Base-by-base conservation (phyloP, 495 filamentous ascomycete species). In the Penicillium canescens region DNA sequence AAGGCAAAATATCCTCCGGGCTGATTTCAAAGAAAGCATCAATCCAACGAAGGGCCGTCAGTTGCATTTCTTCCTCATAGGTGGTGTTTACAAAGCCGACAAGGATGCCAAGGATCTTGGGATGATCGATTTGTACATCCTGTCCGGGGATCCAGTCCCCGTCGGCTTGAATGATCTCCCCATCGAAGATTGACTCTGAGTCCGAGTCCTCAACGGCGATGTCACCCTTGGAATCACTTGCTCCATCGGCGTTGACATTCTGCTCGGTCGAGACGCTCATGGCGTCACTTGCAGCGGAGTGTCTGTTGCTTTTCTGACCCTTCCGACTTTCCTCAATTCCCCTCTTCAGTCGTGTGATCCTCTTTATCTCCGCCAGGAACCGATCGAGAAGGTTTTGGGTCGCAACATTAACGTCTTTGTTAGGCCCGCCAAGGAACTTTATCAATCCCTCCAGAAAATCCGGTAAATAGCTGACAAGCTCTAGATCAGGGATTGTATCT, bases 111-210 rank as follows among this genome's bases (percentile, higher is more conserved):
- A 99, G 72, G 36, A 98, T 94, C 61, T 86, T 91, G 48, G 89
- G 86, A 70, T 96, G 86, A 70, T 98, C 93, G 46, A 99, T 89
- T 48, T 94, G 87, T 4, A 98, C 91, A 71, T 99, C 95, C 75
- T 98, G 94, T 3, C 95, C 95, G 0, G 95, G 95, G 18, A 98
- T 83, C 92, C 92, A 99, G 56, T 96, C 92, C 45, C 90, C 92
- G 56, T 97, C 92, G 37, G 78, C 61, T 11, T 74, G 86, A 38
- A 81, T 81, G 6, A 76, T 77, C 24, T 87, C 85, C 20, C 88
- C 86, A 23, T 86, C 85, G 36, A 75, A 73, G 5, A 73, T 75
- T 21, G 80, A 82, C 2, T 71, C 80, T 3, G 86, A 88, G 34
- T 83, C 86, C 1, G 74, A 81, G 43, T 86, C 82, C 18, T 78